Percentiles rank a stretch among this genome's conserved stretches.
Conservation (phyloP, 495 filamentous ascomycete genomes). For the Elasticomyces elasticus region DNA sequence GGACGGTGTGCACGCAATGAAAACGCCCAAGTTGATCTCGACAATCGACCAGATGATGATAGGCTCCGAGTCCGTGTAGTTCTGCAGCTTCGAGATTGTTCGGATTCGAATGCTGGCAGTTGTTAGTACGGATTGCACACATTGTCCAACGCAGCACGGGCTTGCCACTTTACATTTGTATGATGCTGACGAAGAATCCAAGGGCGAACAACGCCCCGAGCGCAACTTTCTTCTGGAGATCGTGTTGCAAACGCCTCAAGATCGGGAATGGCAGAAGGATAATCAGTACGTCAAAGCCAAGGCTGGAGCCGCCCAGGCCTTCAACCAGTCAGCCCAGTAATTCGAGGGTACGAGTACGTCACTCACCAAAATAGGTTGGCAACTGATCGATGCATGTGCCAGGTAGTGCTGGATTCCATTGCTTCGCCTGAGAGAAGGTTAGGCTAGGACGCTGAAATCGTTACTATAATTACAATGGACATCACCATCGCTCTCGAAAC, state of each 20-base stretch:
- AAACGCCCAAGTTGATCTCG: conserved; percentile 17
- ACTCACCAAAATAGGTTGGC: conserved; percentile 8
- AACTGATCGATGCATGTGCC: conserved; percentile 11
- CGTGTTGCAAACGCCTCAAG: conserved; percentile 9
- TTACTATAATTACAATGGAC: too few species aligned
- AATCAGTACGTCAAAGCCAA: conserved; percentile 13
- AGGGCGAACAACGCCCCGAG: conserved; percentile 7
- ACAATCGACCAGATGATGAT: conserved; percentile 22
- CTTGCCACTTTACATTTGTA: too few species aligned
- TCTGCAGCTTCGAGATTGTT: conserved; percentile 8
- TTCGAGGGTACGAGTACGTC: not conserved
- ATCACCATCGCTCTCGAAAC: too few species aligned
- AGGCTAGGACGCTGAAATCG: too few species aligned
- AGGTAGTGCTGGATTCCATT: conserved; percentile 2
- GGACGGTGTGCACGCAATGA: conserved; percentile 15
- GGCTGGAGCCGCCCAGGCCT: conserved; percentile 12
- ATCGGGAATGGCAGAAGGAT: conserved; percentile 15
- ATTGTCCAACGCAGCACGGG: too few species aligned
- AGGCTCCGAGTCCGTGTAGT: conserved; percentile 11
- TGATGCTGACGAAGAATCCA: conserved; percentile 16
- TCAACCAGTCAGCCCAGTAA: not conserved
- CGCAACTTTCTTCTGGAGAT: conserved; percentile 11
- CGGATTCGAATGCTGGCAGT: conserved; percentile 12
- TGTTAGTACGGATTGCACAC: too few species aligned
- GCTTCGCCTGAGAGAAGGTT: too few species aligned